Evolutionary conservation across 192 early-diverging fungal species (phyloP), one percentile per base, ranked within the genome.

Genomic region (Linderina pennispora): DNA sequence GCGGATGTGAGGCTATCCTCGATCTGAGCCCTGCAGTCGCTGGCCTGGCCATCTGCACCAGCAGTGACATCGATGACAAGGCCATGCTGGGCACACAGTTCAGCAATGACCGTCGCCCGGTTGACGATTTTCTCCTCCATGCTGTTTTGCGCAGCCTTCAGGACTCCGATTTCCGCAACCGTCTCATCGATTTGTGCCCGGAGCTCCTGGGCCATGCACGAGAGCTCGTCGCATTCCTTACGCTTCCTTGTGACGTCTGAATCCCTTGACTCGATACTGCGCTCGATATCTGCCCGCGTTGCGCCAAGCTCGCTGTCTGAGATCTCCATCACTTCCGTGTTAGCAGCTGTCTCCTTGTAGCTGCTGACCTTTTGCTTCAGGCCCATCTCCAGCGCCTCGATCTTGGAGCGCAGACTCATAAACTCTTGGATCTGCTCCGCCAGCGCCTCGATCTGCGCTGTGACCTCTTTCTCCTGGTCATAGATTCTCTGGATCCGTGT

Each of bases 241-340:
- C 42, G 52, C 46, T 54, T 57, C 23, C 31, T 18, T 33, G 35
- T 50, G 21, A 42, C 62, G 20, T 45, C 63, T 43, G 23, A 64
- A 43, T 43, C 76, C 63, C 62, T 60, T 13, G 53, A 58, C 46
- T 50, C 56, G 9, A 66, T 58, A 36, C 52, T 48, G n/a, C 34
- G 44, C 21, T 43, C 35, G 34, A 53, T 36, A 1, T 77, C 77
- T 4, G 67, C 58, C 7, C 80, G 48, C 73, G 86, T 68, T 24
- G 51, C 51, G 25, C 76, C 40, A 19, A 91, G 68, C 15, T 86
- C 81, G 33, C 75, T 67, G 50, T 86, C 83, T 1, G 80, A 74
- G 43, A 61, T 35, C 1, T 55, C 62, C 9, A 83, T 43, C 2
- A 56, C 20, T n/a, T 49, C 40, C 11, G 70, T 53, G 22, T 77